Evolutionary conservation across 768 basidiomycete genomes (phyloP), one percentile per base, ranked within the genome.

Genomic region (Boletus tomentosulus): DNA sequence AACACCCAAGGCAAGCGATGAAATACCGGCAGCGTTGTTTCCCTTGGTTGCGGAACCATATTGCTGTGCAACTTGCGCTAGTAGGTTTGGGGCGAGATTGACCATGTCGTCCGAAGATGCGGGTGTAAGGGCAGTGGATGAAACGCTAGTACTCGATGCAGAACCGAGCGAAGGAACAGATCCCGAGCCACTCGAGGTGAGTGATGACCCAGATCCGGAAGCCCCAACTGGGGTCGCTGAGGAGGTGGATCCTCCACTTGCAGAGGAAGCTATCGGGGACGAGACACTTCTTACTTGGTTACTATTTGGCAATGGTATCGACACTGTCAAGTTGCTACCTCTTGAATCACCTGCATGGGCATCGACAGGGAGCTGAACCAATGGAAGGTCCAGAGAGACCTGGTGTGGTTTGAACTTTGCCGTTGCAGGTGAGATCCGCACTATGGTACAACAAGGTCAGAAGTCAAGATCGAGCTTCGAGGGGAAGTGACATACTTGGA

Each of bases 401-500:
- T 50, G 79, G 13, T 80, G 77, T 2, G 83, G 78, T 70, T 90
- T 93, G 74, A 84, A 89, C 66, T 92, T 92, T 27, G 90, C 90
- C 1, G 90, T 93, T 19, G 90, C 90, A 10, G 91, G 89, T 9
- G 90, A 92, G 56, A 93, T 91, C 55, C 90, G 87, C 91, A 93
- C 90, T 92, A 62, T 16, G 54, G 46, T 39, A 33, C 19, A 47
- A 69, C 64, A 67, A 66, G 71, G 69, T 68, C 49, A 59, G 44
- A 59, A 50, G 19, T 28, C 27, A 50, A 50, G 50, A 54, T 25
- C 38, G 22, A n/a, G 19, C 49, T 25, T 42, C 31, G 37, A 50
- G 33, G 24, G 38, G 53, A 37, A 45, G 33, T 25, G 22, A 78
- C 88, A 58, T 70, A 92, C 91, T 93, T 45, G 92, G 92, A 54